Base-by-base conservation (phyloP, 371 early-diverging fungal species). In the Basidiobolus meristosporus region DNA sequence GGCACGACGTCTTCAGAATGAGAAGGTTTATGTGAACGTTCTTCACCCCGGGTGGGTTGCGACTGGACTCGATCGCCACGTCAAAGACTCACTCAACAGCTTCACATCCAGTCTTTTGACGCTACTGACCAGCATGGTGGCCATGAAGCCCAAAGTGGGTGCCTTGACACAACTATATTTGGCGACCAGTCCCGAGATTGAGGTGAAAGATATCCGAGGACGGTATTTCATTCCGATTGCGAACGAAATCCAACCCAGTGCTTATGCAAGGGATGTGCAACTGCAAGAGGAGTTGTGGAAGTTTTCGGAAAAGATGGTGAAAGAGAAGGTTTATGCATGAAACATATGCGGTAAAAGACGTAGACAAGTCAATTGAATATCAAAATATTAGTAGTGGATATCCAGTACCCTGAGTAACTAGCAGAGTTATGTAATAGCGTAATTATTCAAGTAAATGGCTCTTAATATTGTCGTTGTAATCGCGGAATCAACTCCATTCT, bases 161-260 rank as follows among this genome's bases (percentile, higher is more conserved):
- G 68, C 77, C 0, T 47, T 74, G 37, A 70, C 73, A 0, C 63
- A 68, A 28, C 50, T 81, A 9, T 73, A 70, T 38, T 48, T 71
- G 28, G 76, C 80, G 0, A 60, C 77, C 5, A 65, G 72, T 7
- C 71, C 72, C 7, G 73, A 77, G 22, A 62, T 77, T 1, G 62
- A 68, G 44, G 45, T 56, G 21, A 62, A 65, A 43, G 49, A 60
- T n/a, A 48, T 63, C 30, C 51, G 54, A 4, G 78, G 72, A 21
- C 16, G 61, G 41, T 70, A 70, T 47, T 76, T 59, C 39, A 52
- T 58, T 16, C 52, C 48, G 7, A 31, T 44, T 29, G 52, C 41
- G 14, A 42, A 43, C 18, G 37, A 38, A 28, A 21, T 39, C n/a
- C 31, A 33, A 3, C 49, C 50, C 0, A 50, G 40, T 39, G 38